Base-by-base conservation (phyloP, 1,284 basidiomycete species). In the Cryptococcus sp. region DNA sequence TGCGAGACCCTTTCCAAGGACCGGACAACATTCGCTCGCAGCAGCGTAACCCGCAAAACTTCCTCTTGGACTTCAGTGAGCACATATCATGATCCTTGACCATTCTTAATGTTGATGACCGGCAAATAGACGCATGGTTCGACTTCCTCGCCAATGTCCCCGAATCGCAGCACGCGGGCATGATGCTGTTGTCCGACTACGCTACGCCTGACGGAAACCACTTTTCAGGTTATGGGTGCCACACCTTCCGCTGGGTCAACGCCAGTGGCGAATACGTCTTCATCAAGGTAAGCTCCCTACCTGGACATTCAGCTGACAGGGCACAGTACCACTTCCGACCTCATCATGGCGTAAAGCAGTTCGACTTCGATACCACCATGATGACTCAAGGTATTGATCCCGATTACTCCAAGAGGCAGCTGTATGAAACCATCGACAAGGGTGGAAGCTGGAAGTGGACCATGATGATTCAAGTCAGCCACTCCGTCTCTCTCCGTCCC, bases 391-490 rank as follows among this genome's bases (percentile, higher is more conserved):
- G 80, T 41, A 52, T 67, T 38, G 76, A 80, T 54, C 75, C 80
- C 0, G 80, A 81, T 57, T 80, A 72, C 55, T 71, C 77, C 43
- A 72, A 75, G 60, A 67, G 76, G 47, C 76, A 80, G 55, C 65
- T 81, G 39, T 80, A 67, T 54, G 75, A 80, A 20, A 69, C 78
- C 20, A 79, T 81, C 62, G 76, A 79, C 45, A 66, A 72, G 35
- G 78, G 78, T 20, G 65, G 75, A 25, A 72, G 68, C 47, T 77
- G 70, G 42, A 75, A 69, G 57, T 79, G 77, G 77, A 79, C 75
- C 11, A 62, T 77, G 63, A 70, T 67, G 59, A 65, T 72, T 52
- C 55, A 57, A 20, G 54, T 50, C 17, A 43, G 47, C 30, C n/a
- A 15, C n/a, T 5, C 19, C 20, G 7, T 10, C 41, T 20, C 51